Evolutionary conservation across 306 rosid genomes (phyloP).

Genomic region (Leucaena leucocephala): DNA sequence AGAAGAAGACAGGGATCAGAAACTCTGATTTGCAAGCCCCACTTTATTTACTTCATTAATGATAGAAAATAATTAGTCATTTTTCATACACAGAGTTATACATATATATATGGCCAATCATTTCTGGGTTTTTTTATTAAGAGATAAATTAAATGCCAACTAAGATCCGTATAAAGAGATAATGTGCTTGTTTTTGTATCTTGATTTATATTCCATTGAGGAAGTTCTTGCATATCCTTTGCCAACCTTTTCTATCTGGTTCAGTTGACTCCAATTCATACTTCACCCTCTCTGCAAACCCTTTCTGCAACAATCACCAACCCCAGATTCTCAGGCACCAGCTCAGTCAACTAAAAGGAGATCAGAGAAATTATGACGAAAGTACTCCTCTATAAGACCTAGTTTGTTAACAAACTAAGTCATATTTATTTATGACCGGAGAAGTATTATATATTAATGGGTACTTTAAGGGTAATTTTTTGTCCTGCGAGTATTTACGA

Average conservation of each 20-base stretch:
- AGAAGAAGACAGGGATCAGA: too few relatives aligned
- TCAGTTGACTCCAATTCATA: slow-evolving; percentile 42
- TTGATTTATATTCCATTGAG: slow-evolving; percentile 44
- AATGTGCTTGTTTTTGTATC: too few relatives aligned
- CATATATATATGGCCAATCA: not conserved
- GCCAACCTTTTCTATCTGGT: slow-evolving; percentile 58
- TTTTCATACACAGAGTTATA: not conserved
- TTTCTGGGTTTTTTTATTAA: not conserved
- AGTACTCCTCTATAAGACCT: too few relatives aligned
- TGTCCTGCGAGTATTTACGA: too few relatives aligned
- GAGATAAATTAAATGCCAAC: not conserved
- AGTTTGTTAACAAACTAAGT: too few relatives aligned
- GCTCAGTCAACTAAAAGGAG: not conserved
- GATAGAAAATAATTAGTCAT: too few relatives aligned
- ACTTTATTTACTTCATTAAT: too few relatives aligned
- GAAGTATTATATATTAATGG: not conserved
- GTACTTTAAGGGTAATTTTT: too few relatives aligned
- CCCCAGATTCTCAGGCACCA: not conserved
- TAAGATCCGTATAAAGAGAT: not conserved
- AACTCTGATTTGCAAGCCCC: too few relatives aligned
- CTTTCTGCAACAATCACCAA: slow-evolving; percentile 43
- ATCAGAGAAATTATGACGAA: too few relatives aligned
- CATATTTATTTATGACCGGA: too few relatives aligned
- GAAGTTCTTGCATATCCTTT: slow-evolving; percentile 60
- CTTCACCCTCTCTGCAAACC: slow-evolving; percentile 57